phyloP scores from a whole-genome alignment of 805 yeast species.

The Ogataea haglerorum region DNA sequence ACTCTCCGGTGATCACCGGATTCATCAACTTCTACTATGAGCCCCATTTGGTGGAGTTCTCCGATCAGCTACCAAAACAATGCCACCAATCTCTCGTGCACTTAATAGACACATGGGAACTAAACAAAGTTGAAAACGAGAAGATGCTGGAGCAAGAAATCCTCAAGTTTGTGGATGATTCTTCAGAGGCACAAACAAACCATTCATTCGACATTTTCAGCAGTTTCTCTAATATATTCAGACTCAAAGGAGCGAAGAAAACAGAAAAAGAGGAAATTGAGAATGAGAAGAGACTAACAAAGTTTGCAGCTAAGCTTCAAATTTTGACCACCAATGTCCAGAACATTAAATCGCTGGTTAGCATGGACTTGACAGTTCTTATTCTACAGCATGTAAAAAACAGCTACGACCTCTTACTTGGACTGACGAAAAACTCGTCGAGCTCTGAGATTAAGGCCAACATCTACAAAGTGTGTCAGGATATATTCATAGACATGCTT shows the following conservation, averaged over 20 bases:
- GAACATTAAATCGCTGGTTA: conserved; percentile 71
- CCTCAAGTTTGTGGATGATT: conserved; percentile 31
- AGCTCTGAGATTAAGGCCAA: conserved; percentile 30
- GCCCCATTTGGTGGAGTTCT: conserved; percentile 33
- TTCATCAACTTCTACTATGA: conserved; percentile 36
- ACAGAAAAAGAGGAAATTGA: conserved; percentile 30
- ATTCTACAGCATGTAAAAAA: conserved; percentile 66
- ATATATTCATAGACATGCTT: conserved; percentile 66
- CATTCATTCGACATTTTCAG: conserved; percentile 48
- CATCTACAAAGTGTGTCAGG: conserved; percentile 41
- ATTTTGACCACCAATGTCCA: conserved; percentile 72
- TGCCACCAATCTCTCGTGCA: conserved; percentile 28
- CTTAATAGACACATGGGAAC: conserved; percentile 40
- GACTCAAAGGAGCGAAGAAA: conserved; percentile 27
- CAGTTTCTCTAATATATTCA: conserved; percentile 63
- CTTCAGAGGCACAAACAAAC: conserved; percentile 30
- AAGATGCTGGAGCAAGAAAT: conserved; percentile 39
- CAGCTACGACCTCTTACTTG: conserved; percentile 56
- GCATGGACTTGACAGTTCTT: conserved; percentile 73
- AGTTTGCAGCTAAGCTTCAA: conserved; percentile 76
- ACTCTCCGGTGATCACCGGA: conserved; percentile 27
- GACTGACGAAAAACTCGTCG: conserved; percentile 36
- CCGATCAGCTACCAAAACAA: conserved; percentile 33
- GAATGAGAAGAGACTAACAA: conserved; percentile 39
- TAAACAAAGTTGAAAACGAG: conserved; percentile 34